Conservation (phyloP, 2,329 filamentous ascomycete genomes). For the Pyricularia pennisetigena region DNA sequence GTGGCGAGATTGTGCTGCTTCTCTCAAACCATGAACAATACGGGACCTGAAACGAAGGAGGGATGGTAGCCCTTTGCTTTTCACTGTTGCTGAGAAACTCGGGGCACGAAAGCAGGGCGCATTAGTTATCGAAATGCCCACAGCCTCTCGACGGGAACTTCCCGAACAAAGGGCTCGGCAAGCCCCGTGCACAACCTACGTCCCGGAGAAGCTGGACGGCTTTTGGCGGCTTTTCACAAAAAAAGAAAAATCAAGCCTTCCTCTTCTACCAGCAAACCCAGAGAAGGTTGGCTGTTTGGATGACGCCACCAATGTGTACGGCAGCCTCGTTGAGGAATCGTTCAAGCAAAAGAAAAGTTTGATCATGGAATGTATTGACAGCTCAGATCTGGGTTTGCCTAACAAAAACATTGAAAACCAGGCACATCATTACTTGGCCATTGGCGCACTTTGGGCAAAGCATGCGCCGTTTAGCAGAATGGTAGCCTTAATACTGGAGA, state of each 20-base stretch:
- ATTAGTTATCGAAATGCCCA: slow-evolving; percentile 1
- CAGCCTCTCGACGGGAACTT: neutral
- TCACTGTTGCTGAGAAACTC: neutral
- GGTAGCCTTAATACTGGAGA: too few relatives aligned
- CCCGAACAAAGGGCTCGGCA: neutral
- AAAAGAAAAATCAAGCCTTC: neutral
- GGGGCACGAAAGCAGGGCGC: neutral
- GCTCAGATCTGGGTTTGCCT: too few relatives aligned
- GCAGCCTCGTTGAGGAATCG: neutral
- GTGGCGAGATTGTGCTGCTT: slow-evolving; percentile 8
- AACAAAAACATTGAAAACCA: too few relatives aligned
- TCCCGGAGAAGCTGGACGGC: neutral
- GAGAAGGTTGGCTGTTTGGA: neutral
- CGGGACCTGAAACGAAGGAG: neutral
- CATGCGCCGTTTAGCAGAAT: too few relatives aligned
- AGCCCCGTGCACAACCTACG: neutral
- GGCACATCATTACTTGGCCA: too few relatives aligned
- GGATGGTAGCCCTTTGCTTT: neutral
- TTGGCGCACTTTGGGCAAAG: too few relatives aligned
- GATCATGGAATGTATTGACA: too few relatives aligned
- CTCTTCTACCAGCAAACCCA: neutral
- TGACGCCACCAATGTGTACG: neutral
- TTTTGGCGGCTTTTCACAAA: slow-evolving; percentile 1
- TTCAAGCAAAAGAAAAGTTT: neutral
- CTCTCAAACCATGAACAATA: neutral